Evolutionary conservation across 2,329 filamentous ascomycete species (phyloP).

Genomic region (Fusarium nygamai): DNA sequence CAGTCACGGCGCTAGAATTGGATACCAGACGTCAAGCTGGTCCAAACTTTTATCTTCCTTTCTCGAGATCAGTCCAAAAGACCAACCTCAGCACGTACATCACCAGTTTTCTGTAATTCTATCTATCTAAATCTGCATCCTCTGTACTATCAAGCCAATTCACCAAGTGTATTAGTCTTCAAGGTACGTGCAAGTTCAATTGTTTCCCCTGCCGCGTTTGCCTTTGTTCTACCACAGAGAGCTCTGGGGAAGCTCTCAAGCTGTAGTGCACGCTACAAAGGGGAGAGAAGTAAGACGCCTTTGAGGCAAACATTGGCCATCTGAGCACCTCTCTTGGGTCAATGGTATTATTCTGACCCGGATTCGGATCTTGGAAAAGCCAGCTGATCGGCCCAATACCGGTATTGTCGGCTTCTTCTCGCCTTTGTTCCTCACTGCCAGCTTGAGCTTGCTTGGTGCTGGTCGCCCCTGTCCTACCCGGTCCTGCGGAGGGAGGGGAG

Average conservation of each 20-base stretch:
- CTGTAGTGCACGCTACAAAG: neutral
- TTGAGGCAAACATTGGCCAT: slow-evolving; percentile 22
- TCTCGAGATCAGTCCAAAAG: slow-evolving; percentile 41
- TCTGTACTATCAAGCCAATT: slow-evolving; percentile 27
- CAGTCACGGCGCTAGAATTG: slow-evolving; percentile 27
- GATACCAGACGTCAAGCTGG: slow-evolving; percentile 27
- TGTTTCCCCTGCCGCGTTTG: slow-evolving; percentile 17
- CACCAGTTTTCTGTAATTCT: slow-evolving; percentile 32
- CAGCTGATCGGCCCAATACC: slow-evolving; percentile 23
- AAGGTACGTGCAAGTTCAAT: slow-evolving; percentile 40
- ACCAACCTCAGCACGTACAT: slow-evolving; percentile 37
- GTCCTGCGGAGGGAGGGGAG: slow-evolving; percentile 29
- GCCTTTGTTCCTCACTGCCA: slow-evolving; percentile 6
- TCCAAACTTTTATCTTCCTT: slow-evolving; percentile 46
- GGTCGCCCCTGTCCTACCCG: slow-evolving; percentile 21
- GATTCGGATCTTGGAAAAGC: slow-evolving; percentile 36
- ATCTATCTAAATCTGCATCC: slow-evolving; percentile 17
- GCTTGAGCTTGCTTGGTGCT: neutral
- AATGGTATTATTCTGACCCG: slow-evolving; percentile 14
- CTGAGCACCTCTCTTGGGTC: slow-evolving; percentile 3
- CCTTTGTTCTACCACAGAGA: slow-evolving; percentile 22
- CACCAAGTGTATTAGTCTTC: slow-evolving; percentile 33
- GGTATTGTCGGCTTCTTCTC: slow-evolving; percentile 19
- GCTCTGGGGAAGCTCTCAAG: slow-evolving; percentile 15
- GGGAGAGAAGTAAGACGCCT: slow-evolving; percentile 15